Base-by-base conservation (phyloP, 352 stramenopile species). In the Phytophthora fragariae region DNA sequence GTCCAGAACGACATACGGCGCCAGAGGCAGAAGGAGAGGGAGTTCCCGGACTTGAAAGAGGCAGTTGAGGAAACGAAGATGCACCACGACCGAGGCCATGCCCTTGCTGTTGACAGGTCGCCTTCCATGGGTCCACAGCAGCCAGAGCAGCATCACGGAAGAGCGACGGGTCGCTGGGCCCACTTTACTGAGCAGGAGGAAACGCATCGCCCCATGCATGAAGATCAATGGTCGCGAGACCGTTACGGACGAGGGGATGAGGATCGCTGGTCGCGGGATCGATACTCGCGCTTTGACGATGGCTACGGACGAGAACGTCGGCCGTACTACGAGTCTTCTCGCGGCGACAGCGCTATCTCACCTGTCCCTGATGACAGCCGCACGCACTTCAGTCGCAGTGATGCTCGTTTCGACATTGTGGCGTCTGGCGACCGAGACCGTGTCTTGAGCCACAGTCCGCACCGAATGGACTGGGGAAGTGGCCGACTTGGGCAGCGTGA, bases 41-140 rank as follows among this genome's bases (percentile, higher is more conserved):
- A 92, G 10, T 89, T 90, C 50, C 79, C 80, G 1, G 69, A 83
- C 53, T 75, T 89, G 7, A 74, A 70, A 19, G 67, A 84, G 31
- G 46, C 76, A 56, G 62, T 52, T 9, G 33, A 74, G 11, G 54
- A 81, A 46, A 29, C 29, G 17, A 59, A 80, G 24, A 65, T 41
- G 44, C 53, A 62, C 27, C 44, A 75, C 11, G 17, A 19, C 11
- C 58, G 2, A 50, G 41, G 41, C 6, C 14, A 69, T 27, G 50
- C 53, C 35, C 52, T 29, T 67, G 10, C 41, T 58, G 29, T 15
- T 37, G 41, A 65, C n/a, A 58, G 21, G 12, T 72, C 61, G 17
- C 55, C 41, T 39, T 61, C 53, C 2, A 63, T 67, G 44, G 50
- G 15, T 24, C 21, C 47, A 6, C 61, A 69, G n/a, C 59, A 60